phyloP scores from a whole-genome alignment of 2,329 filamentous ascomycete species.

The Sclerotinia subarctica region DNA sequence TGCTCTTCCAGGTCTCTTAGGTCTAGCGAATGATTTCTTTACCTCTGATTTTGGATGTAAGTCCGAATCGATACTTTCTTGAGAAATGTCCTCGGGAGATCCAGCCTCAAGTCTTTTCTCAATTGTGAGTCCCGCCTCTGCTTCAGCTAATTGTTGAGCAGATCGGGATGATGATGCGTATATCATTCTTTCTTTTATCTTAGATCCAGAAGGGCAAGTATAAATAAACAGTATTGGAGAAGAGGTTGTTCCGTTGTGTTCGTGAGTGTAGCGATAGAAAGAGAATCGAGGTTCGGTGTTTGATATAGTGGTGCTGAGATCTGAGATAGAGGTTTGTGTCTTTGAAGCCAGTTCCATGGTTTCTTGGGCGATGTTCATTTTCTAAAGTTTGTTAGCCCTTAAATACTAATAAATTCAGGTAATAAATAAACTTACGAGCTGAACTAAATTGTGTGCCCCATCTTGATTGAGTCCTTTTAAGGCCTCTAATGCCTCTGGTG shows the following conservation, averaged over 20 bases:
- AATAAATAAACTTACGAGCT: slow-evolving; percentile 54
- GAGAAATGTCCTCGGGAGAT: slow-evolving; percentile 67
- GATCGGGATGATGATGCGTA: slow-evolving; percentile 70
- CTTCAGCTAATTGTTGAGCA: slow-evolving; percentile 63
- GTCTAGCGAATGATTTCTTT: slow-evolving; percentile 69
- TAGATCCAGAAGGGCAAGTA: slow-evolving; percentile 70
- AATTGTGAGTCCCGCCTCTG: slow-evolving; percentile 61
- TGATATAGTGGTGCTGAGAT: slow-evolving; percentile 61
- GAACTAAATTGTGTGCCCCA: slow-evolving; percentile 52
- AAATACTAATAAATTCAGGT: neutral
- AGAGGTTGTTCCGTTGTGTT: slow-evolving; percentile 50
- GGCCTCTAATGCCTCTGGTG: slow-evolving; percentile 61
- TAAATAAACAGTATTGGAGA: slow-evolving; percentile 75
- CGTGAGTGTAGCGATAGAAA: slow-evolving; percentile 68
- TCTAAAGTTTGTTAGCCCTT: slow-evolving; percentile 43
- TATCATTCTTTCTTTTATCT: slow-evolving; percentile 81
- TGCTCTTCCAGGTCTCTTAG: slow-evolving; percentile 67
- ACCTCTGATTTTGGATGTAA: slow-evolving; percentile 64
- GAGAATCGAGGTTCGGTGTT: slow-evolving; percentile 69
- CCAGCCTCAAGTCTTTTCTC: slow-evolving; percentile 69
- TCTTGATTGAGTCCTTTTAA: slow-evolving; percentile 55
- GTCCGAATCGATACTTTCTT: slow-evolving; percentile 61
- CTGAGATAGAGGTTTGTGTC: slow-evolving; percentile 52
- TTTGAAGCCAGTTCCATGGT: slow-evolving; percentile 61
- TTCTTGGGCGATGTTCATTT: slow-evolving; percentile 70